Base-by-base conservation (phyloP, 805 yeast species). In the Wickerhamiella vanderwaltii region DNA sequence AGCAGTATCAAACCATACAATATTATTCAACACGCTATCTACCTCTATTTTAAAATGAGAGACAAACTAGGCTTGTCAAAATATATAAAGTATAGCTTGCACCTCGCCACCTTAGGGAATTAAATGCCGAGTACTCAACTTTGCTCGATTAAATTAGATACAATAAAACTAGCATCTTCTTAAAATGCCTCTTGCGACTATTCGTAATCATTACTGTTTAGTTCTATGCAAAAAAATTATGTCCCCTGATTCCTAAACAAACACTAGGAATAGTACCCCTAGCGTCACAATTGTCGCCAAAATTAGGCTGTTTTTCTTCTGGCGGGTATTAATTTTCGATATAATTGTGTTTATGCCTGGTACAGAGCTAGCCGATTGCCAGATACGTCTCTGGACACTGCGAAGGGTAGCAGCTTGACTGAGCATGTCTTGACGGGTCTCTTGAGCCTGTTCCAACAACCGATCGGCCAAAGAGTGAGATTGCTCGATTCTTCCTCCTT, bases 261-360 rank as follows among this genome's bases (percentile, higher is more conserved):
- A 75, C 52, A 76, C 76, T 40, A 87, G 59, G 9, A 83, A 58
- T 34, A 88, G 53, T 20, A 87, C 75, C 63, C 97, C 83, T 23
- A 72, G 44, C 2, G 84, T 69, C 23, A 87, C 77, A 39, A 91
- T 69, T 3, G 69, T 51, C 1, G 94, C 88, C 55, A 88, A 61
- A n/a, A 88, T 79, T 22, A 88, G 57, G 17, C 93, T 78, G 59
- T 91, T 94, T 44, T 95, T 74, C 64, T 78, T 82, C 60, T 87
- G 79, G 54, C 97, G 71, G 3, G 94, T 79, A 58, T 86, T 86
- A 50, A 88, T 87, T 59, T 79, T 80, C 7, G 78, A 65, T 23
- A 88, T 73, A 43, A 88, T 58, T 6, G 73, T 72, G 55, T 79
- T 81, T 35, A 88, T 64, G 1, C 96, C 96, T 0, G 98, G 98